Conservation (phyloP, 129 eudicot genomes). For the Flaveria brownii region DNA sequence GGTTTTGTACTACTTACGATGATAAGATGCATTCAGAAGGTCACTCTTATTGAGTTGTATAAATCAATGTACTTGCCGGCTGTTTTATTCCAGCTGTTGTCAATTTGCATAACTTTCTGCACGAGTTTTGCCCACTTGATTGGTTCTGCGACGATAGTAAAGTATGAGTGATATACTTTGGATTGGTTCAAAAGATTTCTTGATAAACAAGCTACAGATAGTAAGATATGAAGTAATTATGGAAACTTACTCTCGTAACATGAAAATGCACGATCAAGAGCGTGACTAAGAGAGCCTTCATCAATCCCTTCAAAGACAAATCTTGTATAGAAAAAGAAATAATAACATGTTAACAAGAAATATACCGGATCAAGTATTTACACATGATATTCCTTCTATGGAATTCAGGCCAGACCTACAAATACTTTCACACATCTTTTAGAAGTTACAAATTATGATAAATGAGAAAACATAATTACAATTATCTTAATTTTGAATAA, state of each 20-base stretch:
- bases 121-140: conserved; percentile 56
- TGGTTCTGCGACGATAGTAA: conserved; percentile 53
- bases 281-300: conserved; percentile 57
- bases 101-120: conserved; percentile 58
- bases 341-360: not conserved
- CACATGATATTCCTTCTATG: too few relatives aligned
- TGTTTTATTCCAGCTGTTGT: conserved; percentile 84
- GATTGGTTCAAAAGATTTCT: not conserved
- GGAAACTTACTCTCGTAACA: conserved; percentile 59
- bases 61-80: conserved; percentile 68
- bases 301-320: conserved; percentile 90
- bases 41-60: conserved; percentile 60
- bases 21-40: not conserved
- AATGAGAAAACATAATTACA: too few relatives aligned
- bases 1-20: not conserved
- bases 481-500: too few relatives aligned
- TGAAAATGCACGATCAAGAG: conserved; percentile 70
- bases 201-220: not conserved
- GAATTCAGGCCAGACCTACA: not conserved
- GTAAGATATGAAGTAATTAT: not conserved
- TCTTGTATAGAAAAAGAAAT: conserved; percentile 35
- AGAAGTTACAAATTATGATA: too few relatives aligned
- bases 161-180: not conserved
- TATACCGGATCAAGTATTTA: not conserved
- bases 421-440: not conserved